Conservation (phyloP, 805 yeast species). For the Diddensiella caesifluorescens region DNA sequence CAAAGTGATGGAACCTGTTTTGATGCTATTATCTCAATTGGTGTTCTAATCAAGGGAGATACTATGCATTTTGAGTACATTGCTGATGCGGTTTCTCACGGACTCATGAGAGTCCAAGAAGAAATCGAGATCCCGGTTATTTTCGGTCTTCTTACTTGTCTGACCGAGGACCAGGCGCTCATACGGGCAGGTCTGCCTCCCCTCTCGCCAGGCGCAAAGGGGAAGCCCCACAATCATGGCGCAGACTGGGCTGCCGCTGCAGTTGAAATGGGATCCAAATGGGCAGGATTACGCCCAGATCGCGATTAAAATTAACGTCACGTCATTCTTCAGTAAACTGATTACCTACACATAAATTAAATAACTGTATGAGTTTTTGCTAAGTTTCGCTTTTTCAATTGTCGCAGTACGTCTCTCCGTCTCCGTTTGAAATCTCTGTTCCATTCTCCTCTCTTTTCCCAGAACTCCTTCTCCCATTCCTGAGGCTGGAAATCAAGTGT, state of each 20-base stretch:
- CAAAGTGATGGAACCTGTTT: slow-evolving; percentile 15
- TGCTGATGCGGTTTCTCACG: slow-evolving; percentile 81
- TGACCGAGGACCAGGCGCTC: slow-evolving; percentile 91
- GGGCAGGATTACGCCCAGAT: too few species aligned
- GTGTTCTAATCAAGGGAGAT: slow-evolving; percentile 90
- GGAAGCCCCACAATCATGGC: slow-evolving; percentile 93
- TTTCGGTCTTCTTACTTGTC: slow-evolving; percentile 88
- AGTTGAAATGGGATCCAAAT: slow-evolving; percentile 92
- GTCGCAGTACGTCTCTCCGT: slow-evolving; percentile 66
- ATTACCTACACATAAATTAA: not conserved
- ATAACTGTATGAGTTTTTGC: slow-evolving; percentile 12
- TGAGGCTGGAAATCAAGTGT: slow-evolving; percentile 30
- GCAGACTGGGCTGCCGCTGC: slow-evolving; percentile 99
- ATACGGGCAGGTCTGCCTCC: slow-evolving; percentile 89
- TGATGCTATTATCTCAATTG: slow-evolving; percentile 90
- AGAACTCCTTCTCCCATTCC: slow-evolving; percentile 71
- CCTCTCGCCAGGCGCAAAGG: too few species aligned
- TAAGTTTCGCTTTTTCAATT: slow-evolving; percentile 40
- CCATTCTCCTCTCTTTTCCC: slow-evolving; percentile 77
- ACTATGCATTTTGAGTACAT: slow-evolving; percentile 99
- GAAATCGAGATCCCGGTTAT: slow-evolving; percentile 71
- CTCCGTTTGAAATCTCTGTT: slow-evolving; percentile 68
- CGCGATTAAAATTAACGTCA: too few species aligned
- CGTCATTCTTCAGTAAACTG: too few species aligned
- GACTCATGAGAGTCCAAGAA: slow-evolving; percentile 76